Evolutionary conservation across 441 rosid genomes (phyloP), one percentile per base, ranked within the genome.

Genomic region (Codiaeum variegatum): DNA sequence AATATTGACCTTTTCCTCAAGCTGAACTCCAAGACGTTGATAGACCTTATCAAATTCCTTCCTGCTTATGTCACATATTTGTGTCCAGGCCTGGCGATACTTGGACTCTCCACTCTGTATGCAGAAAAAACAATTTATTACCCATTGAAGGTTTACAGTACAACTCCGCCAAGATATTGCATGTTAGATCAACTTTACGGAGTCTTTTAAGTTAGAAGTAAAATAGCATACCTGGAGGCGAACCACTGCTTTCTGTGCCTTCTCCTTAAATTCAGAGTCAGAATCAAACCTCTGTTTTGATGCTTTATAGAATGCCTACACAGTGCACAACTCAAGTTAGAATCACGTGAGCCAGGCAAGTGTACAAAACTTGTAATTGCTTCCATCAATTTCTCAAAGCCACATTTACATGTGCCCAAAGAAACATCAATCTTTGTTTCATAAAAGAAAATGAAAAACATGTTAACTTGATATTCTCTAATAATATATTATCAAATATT

Each of bases 171-270:
- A 19, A 16, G 5, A 5, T 36, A 67, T 31, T 21, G 21, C 49
- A 72, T 19, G 11, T 16, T 24, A 54, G 1, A 65, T 69, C 65
- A 75, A 44, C 3, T 31, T 18, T 21, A 73, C n/a, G 28, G 28
- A 68, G 11, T 49, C 29, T 31, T 70, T 23, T 7, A 21, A 44
- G 29, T 26, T 16, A 5, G 69, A 59, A 19, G 54, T 21, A 31
- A 60, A 40, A 60, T 2, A 28, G 29, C 29, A 82, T 70, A 94
- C 99, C 98, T 94, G 98, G 55, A 94, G 96, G 34, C 83, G 89
- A 77, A 94, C 97, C 52, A 94, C 99, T 38, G 94, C 99, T 75
- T 75, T 84, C 36, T 92, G 98, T 72, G 99, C 99, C 79, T 78
- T 88, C 76, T 92, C 91, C 88, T 91, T 92, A 66, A 94, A 94